Evolutionary conservation across 495 filamentous ascomycete species (phyloP).

Genomic region (Neurospora sp.): DNA sequence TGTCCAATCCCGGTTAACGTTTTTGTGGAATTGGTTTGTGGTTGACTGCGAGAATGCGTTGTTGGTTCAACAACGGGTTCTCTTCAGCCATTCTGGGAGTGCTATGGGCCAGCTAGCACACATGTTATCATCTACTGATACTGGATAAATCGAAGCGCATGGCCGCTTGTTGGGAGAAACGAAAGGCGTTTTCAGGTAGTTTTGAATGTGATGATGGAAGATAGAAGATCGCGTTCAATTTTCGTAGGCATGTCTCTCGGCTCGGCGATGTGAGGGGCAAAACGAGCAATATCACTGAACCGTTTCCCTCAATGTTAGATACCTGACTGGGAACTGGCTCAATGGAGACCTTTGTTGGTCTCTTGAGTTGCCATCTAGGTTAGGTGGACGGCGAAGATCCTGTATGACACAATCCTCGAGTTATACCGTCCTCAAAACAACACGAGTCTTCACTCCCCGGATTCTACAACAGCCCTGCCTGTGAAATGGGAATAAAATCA

Average conservation of each 20-base stretch:
- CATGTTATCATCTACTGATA: neutral
- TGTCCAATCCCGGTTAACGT: neutral
- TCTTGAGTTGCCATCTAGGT: neutral
- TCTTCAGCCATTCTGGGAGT: neutral
- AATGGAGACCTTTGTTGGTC: neutral
- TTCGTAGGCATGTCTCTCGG: neutral
- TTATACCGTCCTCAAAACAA: neutral
- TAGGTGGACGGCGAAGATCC: neutral
- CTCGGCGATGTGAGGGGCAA: neutral
- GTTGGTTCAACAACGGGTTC: neutral
- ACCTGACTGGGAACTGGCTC: neutral
- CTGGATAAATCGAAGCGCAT: neutral
- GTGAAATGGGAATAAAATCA: neutral
- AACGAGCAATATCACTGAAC: neutral
- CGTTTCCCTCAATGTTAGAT: neutral
- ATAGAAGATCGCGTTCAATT: neutral
- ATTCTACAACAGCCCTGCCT: neutral
- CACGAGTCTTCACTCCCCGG: neutral
- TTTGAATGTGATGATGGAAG: neutral
- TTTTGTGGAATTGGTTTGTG: neutral
- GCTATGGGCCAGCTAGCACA: neutral
- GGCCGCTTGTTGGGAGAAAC: neutral
- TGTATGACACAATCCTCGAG: neutral
- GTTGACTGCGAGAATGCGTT: neutral
- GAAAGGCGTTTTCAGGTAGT: neutral